A percentile compares a stretch with the other conserved stretches of the same genome.
These are phyloP conservation scores for Parsonsia alboflavescens DNA, from an alignment of 257 asterid species.

Conservation along the genomic window DNA sequence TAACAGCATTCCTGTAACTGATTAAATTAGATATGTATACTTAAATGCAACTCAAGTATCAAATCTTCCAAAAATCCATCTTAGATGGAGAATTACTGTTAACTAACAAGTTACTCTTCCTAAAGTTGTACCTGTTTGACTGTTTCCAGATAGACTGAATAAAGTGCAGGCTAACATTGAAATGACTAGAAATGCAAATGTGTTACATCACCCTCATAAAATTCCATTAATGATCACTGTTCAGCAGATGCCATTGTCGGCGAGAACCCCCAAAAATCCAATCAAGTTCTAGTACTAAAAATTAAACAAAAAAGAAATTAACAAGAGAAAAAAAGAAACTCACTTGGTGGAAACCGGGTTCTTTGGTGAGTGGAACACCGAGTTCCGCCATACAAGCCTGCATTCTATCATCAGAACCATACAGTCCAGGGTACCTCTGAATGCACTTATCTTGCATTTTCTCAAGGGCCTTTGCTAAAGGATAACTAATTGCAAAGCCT, in stretches of 20 bases:
- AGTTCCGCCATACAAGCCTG: conserved; percentile 98
- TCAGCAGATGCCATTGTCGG: conserved; percentile 17
- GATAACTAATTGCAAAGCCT: conserved; percentile 84
- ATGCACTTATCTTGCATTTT: conserved; percentile 80
- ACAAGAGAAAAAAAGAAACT: conserved; percentile 4
- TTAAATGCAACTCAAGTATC: neutral
- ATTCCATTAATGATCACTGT: conserved; percentile 1
- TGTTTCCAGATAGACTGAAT: neutral
- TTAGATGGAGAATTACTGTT: neutral
- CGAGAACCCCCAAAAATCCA: neutral
- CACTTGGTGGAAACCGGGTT: conserved; percentile 90
- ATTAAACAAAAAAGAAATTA: neutral
- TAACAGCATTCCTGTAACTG: neutral
- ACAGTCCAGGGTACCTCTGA: conserved; percentile 73
- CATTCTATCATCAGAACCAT: conserved; percentile 86
- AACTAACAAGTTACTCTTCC: neutral
- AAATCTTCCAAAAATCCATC: neutral
- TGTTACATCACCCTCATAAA: neutral
- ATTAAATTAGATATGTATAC: neutral
- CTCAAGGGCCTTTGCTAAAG: conserved; percentile 69
- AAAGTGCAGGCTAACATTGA: neutral
- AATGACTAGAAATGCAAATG: neutral
- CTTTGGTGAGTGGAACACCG: conserved; percentile 89
- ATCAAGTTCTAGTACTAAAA: neutral
- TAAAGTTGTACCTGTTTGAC: neutral